phyloP scores from a whole-genome alignment of 768 basidiomycete species.

The Suillus fuscotomentosus region DNA sequence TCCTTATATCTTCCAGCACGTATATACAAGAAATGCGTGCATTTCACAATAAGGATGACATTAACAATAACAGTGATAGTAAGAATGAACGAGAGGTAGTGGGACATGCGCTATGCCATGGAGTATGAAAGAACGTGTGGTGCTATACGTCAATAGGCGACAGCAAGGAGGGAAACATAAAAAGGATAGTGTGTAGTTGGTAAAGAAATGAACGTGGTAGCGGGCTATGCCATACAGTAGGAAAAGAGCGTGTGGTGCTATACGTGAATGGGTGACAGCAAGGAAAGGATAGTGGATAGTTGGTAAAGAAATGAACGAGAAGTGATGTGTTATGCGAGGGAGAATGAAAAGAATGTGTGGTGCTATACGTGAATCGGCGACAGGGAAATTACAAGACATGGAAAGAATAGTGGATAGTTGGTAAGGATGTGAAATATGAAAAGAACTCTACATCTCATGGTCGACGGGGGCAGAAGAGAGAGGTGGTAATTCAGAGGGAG shows the following conservation, averaged over 20 bases:
- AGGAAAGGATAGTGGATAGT: not conserved
- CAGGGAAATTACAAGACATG: not conserved
- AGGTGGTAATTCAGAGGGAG: not conserved
- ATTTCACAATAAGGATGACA: not conserved
- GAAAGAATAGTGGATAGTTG: not conserved
- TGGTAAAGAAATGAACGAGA: not conserved
- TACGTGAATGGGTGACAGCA: not conserved
- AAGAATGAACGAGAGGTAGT: not conserved
- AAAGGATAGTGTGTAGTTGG: too few relatives aligned
- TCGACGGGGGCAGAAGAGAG: not conserved
- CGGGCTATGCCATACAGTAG: not conserved
- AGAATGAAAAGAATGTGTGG: not conserved
- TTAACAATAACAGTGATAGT: not conserved
- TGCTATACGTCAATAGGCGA: too few relatives aligned
- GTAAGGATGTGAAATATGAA: not conserved
- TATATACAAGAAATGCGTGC: not conserved
- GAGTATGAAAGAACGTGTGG: not conserved
- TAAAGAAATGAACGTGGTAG: too few relatives aligned
- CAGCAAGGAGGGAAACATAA: too few relatives aligned
- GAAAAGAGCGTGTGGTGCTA: not conserved
- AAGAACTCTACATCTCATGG: not conserved
- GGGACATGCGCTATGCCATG: not conserved
- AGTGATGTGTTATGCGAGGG: not conserved
- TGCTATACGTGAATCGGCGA: not conserved
- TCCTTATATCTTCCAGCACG: not conserved